A percentile compares a stretch with the other conserved stretches of the same genome.
These are phyloP conservation scores for Clavispora phyllophila DNA, from an alignment of 805 yeast genomes.

Conservation along the genomic window DNA sequence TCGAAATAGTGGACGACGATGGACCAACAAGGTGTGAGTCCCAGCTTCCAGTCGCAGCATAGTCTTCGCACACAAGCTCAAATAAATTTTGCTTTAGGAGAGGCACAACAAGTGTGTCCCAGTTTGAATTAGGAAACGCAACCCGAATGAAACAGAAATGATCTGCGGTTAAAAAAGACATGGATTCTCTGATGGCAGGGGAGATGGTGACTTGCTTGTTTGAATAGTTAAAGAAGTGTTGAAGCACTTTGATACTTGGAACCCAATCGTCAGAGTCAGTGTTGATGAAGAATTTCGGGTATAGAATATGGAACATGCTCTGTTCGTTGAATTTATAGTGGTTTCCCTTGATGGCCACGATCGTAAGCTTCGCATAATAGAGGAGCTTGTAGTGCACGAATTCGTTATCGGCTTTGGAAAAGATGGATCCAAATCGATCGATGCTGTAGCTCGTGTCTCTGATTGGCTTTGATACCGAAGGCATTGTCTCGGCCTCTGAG, in stretches of 20 bases:
- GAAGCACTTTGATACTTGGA: slow-evolving; percentile 18
- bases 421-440: slow-evolving; percentile 9
- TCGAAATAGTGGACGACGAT: slow-evolving; percentile 4
- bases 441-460: slow-evolving; percentile 3
- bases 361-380: slow-evolving; percentile 34
- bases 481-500: background rate
- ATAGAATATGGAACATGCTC: slow-evolving; percentile 38
- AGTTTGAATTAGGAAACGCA: slow-evolving; percentile 18
- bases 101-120: slow-evolving; percentile 27
- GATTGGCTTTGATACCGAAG: background rate
- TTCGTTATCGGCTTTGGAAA: slow-evolving; percentile 23
- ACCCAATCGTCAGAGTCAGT: slow-evolving; percentile 39
- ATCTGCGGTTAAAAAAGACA: slow-evolving; percentile 14
- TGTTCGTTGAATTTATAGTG: slow-evolving; percentile 35
- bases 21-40: slow-evolving; percentile 7
- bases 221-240: slow-evolving; percentile 12
- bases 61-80: slow-evolving; percentile 26
- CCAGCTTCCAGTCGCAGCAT: slow-evolving; percentile 11
- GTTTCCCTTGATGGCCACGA: slow-evolving; percentile 38
- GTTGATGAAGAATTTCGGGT: slow-evolving; percentile 41
- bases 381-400: slow-evolving; percentile 34
- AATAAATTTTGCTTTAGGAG: slow-evolving; percentile 24
- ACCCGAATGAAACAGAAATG: slow-evolving; percentile 26
- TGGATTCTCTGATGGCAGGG: slow-evolving; percentile 17
- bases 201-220: slow-evolving; percentile 12